A percentile compares a stretch with the other conserved stretches of the same genome.
These are phyloP conservation scores for Alternaria ventricosa DNA, from an alignment of 2,329 filamentous ascomycete species.

Conservation along the genomic window DNA sequence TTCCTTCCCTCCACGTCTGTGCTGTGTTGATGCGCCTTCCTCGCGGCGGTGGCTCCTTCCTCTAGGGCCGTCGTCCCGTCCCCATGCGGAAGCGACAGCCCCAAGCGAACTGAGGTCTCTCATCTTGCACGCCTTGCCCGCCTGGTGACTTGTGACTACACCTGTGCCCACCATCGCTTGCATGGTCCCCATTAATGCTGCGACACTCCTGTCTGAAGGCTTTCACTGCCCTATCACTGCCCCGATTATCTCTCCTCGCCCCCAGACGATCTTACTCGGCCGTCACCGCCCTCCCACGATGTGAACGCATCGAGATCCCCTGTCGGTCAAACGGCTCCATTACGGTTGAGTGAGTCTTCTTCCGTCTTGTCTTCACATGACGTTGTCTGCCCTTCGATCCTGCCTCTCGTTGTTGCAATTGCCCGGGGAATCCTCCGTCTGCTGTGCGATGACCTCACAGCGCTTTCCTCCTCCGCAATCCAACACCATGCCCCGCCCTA, in stretches of 20 bases:
- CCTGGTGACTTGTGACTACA: not conserved
- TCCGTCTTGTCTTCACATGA: slow-evolving; percentile 5
- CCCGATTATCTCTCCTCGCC: not conserved
- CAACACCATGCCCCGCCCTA: slow-evolving; percentile 3
- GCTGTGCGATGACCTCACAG: slow-evolving; percentile 14
- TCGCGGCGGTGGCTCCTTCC: not conserved
- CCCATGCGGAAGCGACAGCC: not conserved
- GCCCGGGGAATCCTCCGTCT: not conserved
- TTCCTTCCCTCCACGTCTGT: not conserved
- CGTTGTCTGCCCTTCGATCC: not conserved
- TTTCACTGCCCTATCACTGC: slow-evolving; percentile 9
- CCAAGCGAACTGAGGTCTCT: slow-evolving; percentile 1
- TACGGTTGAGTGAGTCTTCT: slow-evolving; percentile 48
- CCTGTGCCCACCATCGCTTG: slow-evolving; percentile 5
- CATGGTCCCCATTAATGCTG: slow-evolving; percentile 23
- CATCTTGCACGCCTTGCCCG: not conserved
- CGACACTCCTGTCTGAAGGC: slow-evolving; percentile 14
- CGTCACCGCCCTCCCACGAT: slow-evolving; percentile 24
- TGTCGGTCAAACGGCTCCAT: slow-evolving; percentile 54
- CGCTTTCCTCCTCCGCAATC: not conserved
- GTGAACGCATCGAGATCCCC: slow-evolving; percentile 44
- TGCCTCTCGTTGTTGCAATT: not conserved
- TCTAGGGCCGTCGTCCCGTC: not conserved
- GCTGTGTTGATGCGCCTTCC: not conserved
- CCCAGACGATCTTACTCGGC: slow-evolving; percentile 27